Evolutionary conservation across 352 stramenopile species (phyloP).

Genomic region (Peronospora farinosa): DNA sequence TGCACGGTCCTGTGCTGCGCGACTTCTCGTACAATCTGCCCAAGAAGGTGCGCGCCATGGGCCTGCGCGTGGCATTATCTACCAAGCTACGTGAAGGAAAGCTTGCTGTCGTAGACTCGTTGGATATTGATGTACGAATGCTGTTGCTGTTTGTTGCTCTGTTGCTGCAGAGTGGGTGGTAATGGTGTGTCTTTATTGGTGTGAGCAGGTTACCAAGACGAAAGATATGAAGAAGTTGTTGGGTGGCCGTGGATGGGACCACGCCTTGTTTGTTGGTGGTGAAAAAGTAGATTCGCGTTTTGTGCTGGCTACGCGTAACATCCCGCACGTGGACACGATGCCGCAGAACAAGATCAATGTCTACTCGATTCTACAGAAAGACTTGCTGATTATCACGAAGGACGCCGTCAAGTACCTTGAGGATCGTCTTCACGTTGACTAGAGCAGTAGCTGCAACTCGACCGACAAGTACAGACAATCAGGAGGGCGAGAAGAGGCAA

Average conservation of each 20-base stretch:
- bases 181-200: neutral
- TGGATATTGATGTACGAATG: slow-evolving; percentile 65
- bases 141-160: neutral
- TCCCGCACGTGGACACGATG: slow-evolving; percentile 78
- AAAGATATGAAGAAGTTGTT: slow-evolving; percentile 85
- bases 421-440: slow-evolving; percentile 80
- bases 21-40: slow-evolving; percentile 85
- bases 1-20: slow-evolving; percentile 78
- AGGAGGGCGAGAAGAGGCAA: slow-evolving; percentile 9
- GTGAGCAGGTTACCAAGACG: slow-evolving; percentile 67
- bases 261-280: slow-evolving; percentile 80
- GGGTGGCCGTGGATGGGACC: slow-evolving; percentile 70
- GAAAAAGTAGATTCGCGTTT: slow-evolving; percentile 74
- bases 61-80: slow-evolving; percentile 75
- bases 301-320: slow-evolving; percentile 75
- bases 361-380: slow-evolving; percentile 87
- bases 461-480: slow-evolving; percentile 16
- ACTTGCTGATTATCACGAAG: slow-evolving; percentile 79
- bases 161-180: neutral
- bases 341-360: slow-evolving; percentile 87
- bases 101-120: slow-evolving; percentile 70
- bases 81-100: slow-evolving; percentile 86
- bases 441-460: slow-evolving; percentile 20
- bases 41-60: slow-evolving; percentile 86
- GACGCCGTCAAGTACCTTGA: slow-evolving; percentile 86